Evolutionary conservation across 176 grass and related monocot genomes (phyloP), one percentile per base, ranked within the genome.

Genomic region (Rhynchospora pubera): DNA sequence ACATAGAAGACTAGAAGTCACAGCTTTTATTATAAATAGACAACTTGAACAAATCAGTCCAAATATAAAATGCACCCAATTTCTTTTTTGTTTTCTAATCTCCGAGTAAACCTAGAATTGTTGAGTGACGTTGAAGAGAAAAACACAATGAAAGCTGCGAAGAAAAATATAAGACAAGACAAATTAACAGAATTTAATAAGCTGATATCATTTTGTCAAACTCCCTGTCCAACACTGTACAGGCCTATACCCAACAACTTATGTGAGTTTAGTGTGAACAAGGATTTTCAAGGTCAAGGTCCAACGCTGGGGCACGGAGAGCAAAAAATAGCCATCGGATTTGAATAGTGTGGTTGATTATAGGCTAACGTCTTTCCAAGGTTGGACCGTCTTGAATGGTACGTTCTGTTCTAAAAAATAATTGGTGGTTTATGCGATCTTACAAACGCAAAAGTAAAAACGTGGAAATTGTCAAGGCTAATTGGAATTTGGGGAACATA

Each of bases 261-360:
- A 39, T 39, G 34, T 7, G 67, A 50, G 69, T 12, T 24, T 9
- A 19, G 69, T 50, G 69, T 73, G 44, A 73, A n/a, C 21, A 3
- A 15, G 19, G 45, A 22, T 73, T 21, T 0, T 73, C 1, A 24
- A 73, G 69, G 71, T 75, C 71, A 24, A 73, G 21, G 43, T 46
- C n/a, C 42, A 71, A 42, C 34, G 12, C 4, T 16, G 16, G 3
- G 23, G n/a, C 70, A 53, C 10, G 3, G 10, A 47, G 21, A 19
- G 39, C 15, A 70, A 70, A 70, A 21, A 51, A 44, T 21, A 76
- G 71, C 5, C 23, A 7, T 76, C 48, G 71, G 21, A 55, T 76
- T 76, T 76, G 48, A 76, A 76, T 28, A 76, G 11, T 43, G 44
- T 52, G 48, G 48, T 55, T 76, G 0, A 76, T 76, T 76, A 76